Evolutionary conservation across 1,284 basidiomycete genomes (phyloP).

Genomic region (Ustilago tritici): DNA sequence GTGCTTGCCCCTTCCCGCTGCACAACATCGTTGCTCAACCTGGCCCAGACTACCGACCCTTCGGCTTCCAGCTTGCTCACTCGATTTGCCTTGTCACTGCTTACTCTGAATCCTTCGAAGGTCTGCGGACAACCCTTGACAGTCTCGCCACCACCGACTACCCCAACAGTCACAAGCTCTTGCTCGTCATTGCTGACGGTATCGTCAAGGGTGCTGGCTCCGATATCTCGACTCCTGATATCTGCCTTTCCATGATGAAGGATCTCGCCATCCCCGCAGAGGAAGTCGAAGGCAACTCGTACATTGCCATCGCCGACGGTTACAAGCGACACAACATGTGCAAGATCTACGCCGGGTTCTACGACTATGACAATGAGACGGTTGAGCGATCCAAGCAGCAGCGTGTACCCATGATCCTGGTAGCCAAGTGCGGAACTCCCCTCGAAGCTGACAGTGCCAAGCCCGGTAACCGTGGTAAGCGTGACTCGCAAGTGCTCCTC

Average conservation of each 20-base stretch:
- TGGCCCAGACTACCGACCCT: conserved; percentile 88
- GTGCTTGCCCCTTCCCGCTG: conserved; percentile 82
- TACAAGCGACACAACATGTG: conserved; percentile 99
- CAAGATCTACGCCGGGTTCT: conserved; percentile 97
- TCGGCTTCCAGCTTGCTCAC: conserved; percentile 93
- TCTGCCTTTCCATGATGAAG: conserved; percentile 96
- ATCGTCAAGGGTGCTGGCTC: conserved; percentile 86
- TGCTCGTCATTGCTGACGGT: conserved; percentile 96
- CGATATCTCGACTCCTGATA: conserved; percentile 78
- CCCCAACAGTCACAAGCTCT: conserved; percentile 96
- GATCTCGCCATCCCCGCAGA: conserved; percentile 85
- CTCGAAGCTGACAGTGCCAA: conserved; percentile 88
- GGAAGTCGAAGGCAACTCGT: conserved; percentile 93
- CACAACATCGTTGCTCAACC: conserved; percentile 93
- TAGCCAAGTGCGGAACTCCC: conserved; percentile 81
- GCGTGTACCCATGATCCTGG: conserved; percentile 91
- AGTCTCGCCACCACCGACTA: conserved; percentile 98
- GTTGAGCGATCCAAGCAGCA: conserved; percentile 95
- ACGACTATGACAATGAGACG: conserved; percentile 92
- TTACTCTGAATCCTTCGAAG: conserved; percentile 96
- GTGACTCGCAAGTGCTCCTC: conserved; percentile 88
- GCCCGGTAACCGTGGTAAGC: conserved; percentile 98
- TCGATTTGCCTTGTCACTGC: conserved; percentile 97
- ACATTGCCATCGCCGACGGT: conserved; percentile 97
- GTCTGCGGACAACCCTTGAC: conserved; percentile 94